A percentile compares a stretch with the other conserved stretches of the same genome.
phyloP scores from a whole-genome alignment of 2,329 filamentous ascomycete genomes.

The Fusarium lyarnte region DNA sequence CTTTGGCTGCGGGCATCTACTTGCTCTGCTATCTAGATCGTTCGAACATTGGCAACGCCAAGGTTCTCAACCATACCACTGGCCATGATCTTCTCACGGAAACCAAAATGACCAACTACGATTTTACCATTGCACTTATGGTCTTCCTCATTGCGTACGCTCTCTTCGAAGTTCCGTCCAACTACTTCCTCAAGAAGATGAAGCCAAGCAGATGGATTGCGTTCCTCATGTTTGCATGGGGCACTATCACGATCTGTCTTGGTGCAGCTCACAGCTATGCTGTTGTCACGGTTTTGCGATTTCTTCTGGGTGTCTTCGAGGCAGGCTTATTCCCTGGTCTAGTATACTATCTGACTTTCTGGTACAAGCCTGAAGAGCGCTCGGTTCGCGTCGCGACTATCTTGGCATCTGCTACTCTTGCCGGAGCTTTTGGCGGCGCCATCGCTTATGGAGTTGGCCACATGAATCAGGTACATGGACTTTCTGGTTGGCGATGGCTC shows the following conservation, averaged over 20 bases:
- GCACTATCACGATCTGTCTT: constrained; percentile 53
- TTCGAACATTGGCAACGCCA: constrained; percentile 60
- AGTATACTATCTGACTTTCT: constrained; percentile 66
- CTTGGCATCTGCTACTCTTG: constrained; percentile 71
- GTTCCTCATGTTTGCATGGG: constrained; percentile 46
- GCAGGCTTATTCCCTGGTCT: constrained; percentile 42
- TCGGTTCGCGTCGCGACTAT: constrained; percentile 73
- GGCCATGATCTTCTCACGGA: constrained; percentile 50
- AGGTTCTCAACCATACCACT: constrained; percentile 51
- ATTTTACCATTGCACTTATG: constrained; percentile 67
- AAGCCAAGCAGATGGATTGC: constrained; percentile 59
- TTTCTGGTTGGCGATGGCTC: constrained; percentile 73
- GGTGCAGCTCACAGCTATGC: constrained; percentile 51
- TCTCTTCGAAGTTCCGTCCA: constrained; percentile 56
- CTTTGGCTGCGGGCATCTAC: constrained; percentile 35
- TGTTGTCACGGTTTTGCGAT: constrained; percentile 42
- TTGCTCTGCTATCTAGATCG: constrained; percentile 61
- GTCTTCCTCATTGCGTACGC: constrained; percentile 64
- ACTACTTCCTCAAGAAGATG: constrained; percentile 57
- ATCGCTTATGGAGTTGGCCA: constrained; percentile 75
- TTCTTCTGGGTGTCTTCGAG: constrained; percentile 46
- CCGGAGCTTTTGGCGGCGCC: constrained; percentile 75
- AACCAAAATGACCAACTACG: constrained; percentile 54
- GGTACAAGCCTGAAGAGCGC: constrained; percentile 76
- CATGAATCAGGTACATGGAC: constrained; percentile 69